Percentiles rank a stretch among this genome's conserved stretches.
Evolutionary conservation across 768 basidiomycete genomes (phyloP).

Genomic region (Arthromyces matolae): DNA sequence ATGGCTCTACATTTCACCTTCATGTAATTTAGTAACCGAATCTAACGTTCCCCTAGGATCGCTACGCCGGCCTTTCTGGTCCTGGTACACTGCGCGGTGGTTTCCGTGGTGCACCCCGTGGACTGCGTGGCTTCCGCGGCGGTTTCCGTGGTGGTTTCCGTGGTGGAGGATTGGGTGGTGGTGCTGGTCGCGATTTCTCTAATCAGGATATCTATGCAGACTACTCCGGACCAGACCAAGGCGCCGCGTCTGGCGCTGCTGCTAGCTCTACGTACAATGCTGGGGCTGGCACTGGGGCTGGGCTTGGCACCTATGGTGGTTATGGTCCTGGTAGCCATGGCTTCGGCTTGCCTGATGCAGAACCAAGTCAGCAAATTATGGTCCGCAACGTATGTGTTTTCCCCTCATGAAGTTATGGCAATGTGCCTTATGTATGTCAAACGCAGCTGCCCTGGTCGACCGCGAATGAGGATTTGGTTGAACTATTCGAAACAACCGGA

Average conservation of each 20-base stretch:
- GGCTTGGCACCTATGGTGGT: slow-evolving; percentile 28
- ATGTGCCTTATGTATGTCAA: not conserved
- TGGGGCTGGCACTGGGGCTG: slow-evolving; percentile 29
- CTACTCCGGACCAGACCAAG: slow-evolving; percentile 84
- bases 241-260: slow-evolving; percentile 38
- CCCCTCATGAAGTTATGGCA: not conserved
- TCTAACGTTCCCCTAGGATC: slow-evolving; percentile 52
- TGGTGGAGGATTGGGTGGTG: slow-evolving; percentile 49
- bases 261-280: slow-evolving; percentile 28
- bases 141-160: slow-evolving; percentile 54
- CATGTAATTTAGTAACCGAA: not conserved
- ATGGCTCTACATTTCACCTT: slow-evolving; percentile 15
- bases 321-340: slow-evolving; percentile 31
- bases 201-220: slow-evolving; percentile 90
- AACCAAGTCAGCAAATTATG: slow-evolving; percentile 96
- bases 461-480: slow-evolving; percentile 96
- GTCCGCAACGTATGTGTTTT: slow-evolving; percentile 87
- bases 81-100: slow-evolving; percentile 58
- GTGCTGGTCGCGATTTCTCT: slow-evolving; percentile 73
- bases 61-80: slow-evolving; percentile 82
- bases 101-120: slow-evolving; percentile 36
- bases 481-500: slow-evolving; percentile 96
- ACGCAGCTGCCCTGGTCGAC: slow-evolving; percentile 95
- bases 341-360: slow-evolving; percentile 49
- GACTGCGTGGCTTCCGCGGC: slow-evolving; percentile 35